Evolutionary conservation across 2,329 filamentous ascomycete genomes (phyloP), one percentile per base, ranked within the genome.

Genomic region (Ceratocystis eucalypticola): DNA sequence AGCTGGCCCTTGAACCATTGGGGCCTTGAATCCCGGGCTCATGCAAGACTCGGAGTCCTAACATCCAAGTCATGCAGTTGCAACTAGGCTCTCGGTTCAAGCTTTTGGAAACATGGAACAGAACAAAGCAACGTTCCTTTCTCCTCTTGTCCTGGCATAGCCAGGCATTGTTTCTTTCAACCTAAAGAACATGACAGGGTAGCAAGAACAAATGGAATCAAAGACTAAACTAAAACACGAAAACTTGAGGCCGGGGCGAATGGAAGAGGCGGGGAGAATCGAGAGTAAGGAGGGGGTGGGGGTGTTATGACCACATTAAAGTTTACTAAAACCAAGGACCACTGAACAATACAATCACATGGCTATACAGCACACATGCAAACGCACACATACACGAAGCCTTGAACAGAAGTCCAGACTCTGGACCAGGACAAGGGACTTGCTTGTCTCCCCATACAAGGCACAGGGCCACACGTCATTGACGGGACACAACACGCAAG

Each of bases 381-480:
- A 15, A 62, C 61, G 45, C 25, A 53, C 22, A 53, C 48, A 12
- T 25, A 53, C 20, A 15, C 22, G 3, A 10, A 53, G 48, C 20
- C 15, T 28, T 53, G 48, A 15, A 53, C 61, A 20, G 41, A 30
- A 45, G 48, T 17, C 8, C 22, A 25, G 22, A 30, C 22, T 17
- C 37, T 46, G 22, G 33, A 28, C 4, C 33, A 28, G 15, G 61
- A 50, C 45, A 41, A 62, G 30, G 61, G 33, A 41, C 37, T 41
- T 41, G 37, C 44, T 22, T 20, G 37, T 15, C 33, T 33, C 22
- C 25, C n/a, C 61, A 15, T 45, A 28, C 33, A 62, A 46, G 37
- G 44, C 61, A 28, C 33, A 62, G 25, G 59, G 44, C 61, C 44
- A 63, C 61, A 63, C 48, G 61, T 63, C 61, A 46, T 63, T 41